A percentile compares a stretch with the other conserved stretches of the same genome.
phyloP scores from a whole-genome alignment of 192 early-diverging fungal genomes.

The Geranomyces michiganensis region DNA sequence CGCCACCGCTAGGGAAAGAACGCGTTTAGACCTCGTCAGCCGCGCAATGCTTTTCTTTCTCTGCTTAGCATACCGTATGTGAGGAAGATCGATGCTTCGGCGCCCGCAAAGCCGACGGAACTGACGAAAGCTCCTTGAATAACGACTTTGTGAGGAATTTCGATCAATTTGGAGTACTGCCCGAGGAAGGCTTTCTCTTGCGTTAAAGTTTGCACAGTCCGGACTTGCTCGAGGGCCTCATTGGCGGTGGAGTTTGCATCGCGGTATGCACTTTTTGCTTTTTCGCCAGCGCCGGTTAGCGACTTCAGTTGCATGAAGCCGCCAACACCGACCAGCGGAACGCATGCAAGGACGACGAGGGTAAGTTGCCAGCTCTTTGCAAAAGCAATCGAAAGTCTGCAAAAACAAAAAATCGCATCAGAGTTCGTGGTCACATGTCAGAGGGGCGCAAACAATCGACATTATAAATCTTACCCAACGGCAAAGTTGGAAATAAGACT shows the following conservation, averaged over 20 bases:
- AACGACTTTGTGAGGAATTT: constrained; percentile 70
- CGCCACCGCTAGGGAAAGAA: constrained; percentile 63
- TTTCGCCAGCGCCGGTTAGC: constrained; percentile 61
- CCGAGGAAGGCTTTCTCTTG: constrained; percentile 69
- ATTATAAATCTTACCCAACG: constrained; percentile 19
- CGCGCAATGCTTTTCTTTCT: constrained; percentile 28
- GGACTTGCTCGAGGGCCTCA: constrained; percentile 82
- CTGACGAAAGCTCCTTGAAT: constrained; percentile 64
- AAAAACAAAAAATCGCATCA: too few relatives aligned
- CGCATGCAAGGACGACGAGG: constrained; percentile 65
- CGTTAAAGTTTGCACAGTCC: constrained; percentile 80
- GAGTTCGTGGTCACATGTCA: too few relatives aligned
- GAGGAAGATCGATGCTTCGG: constrained; percentile 72
- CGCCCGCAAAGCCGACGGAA: constrained; percentile 75
- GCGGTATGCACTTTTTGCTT: constrained; percentile 69
- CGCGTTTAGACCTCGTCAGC: constrained; percentile 1
- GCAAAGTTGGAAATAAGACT: constrained; percentile 36
- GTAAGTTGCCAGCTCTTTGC: constrained; percentile 78
- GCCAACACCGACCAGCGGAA: constrained; percentile 72
- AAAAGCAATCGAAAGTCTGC: constrained; percentile 70
- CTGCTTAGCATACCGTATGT: constrained; percentile 48
- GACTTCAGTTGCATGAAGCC: constrained; percentile 65
- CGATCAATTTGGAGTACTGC: constrained; percentile 63
- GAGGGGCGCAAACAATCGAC: too few relatives aligned
- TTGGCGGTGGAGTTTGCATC: constrained; percentile 70